phyloP scores from a whole-genome alignment of 345 rosid genomes.

The Pistacia integerrima region DNA sequence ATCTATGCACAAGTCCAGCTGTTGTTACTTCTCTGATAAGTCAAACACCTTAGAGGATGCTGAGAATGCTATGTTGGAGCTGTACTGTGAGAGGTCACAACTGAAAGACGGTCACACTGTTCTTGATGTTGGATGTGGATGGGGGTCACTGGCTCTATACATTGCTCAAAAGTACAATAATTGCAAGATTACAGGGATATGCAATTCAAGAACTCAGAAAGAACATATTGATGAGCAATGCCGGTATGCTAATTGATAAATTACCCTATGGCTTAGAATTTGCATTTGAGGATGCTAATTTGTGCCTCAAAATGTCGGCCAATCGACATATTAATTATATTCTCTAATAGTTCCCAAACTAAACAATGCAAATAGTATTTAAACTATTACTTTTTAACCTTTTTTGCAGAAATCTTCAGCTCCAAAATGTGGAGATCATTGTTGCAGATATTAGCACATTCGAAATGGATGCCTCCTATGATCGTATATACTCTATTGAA shows the following conservation, averaged over 20 bases:
- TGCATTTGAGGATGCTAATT: not conserved
- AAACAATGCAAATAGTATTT: not conserved
- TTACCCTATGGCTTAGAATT: not conserved
- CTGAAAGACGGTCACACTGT: constrained; percentile 73
- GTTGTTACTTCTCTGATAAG: constrained; percentile 67
- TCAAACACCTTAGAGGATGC: constrained; percentile 73
- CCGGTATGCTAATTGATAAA: constrained; percentile 36
- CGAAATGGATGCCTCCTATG: constrained; percentile 75
- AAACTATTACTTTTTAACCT: not conserved
- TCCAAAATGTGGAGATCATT: constrained; percentile 70
- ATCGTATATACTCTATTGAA: constrained; percentile 72
- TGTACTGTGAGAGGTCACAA: constrained; percentile 69
- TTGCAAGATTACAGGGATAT: constrained; percentile 77
- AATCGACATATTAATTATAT: not conserved
- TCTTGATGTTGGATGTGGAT: constrained; percentile 90
- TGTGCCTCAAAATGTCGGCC: not conserved
- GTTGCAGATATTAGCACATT: constrained; percentile 80
- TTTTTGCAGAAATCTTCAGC: constrained; percentile 49
- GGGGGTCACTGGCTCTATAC: constrained; percentile 84
- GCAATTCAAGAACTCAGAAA: constrained; percentile 84
- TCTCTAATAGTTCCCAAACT: not conserved
- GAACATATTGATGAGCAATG: constrained; percentile 63
- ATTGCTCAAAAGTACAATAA: constrained; percentile 65
- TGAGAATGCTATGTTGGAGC: constrained; percentile 72
- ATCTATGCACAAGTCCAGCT: constrained; percentile 35